Evolutionary conservation across 2,329 filamentous ascomycete species (phyloP), one percentile per base, ranked within the genome.

Genomic region (Aspergillus aculeatinus): DNA sequence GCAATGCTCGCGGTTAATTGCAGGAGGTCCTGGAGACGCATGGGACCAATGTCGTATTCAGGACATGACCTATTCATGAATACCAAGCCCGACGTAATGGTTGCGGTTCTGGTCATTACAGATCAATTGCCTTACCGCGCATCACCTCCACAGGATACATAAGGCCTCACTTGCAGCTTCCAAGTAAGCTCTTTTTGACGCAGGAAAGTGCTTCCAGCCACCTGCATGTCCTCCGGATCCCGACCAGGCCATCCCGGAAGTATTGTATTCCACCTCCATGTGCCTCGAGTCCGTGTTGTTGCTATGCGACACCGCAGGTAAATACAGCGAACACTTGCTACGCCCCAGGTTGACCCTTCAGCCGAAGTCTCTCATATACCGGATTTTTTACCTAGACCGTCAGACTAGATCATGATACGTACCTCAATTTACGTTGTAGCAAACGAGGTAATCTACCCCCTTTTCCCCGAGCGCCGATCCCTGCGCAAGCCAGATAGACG

Each of bases 401-500:
- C 39, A 16, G 39, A 19, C 16, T 16, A 44, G 16, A 44, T 44
- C 16, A 44, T 44, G 16, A 44, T 44, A 44, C 39, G 39, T 44
- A 16, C 16, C 16, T 7, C 16, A 44, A 44, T 44, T 44, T 16
- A 44, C n/a, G 16, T n/a, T 19, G 16, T 19, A 44, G 39, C 39
- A 5, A 44, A 44, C 39, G 39, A 44, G 39, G 39, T 44, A 19
- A 39, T 21, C 35, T 27, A 19, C 53, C 42, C 25, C 42, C 42
- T 55, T 55, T 55, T 35, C 53, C 48, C 53, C 53, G 53, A 47
- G n/a, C 14, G 53, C 53, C 53, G 53, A 55, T 55, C 53, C n/a
- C n/a, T 35, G 44, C 53, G 53, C 47, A 55, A 55, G 29, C 48
- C 42, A 35, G 53, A 47, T 44, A 47, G 27, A 21, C 47, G 47